A percentile compares a stretch with the other conserved stretches of the same genome.
phyloP scores from a whole-genome alignment of 2,329 filamentous ascomycete genomes.

The Incumbomyces delicatus region DNA sequence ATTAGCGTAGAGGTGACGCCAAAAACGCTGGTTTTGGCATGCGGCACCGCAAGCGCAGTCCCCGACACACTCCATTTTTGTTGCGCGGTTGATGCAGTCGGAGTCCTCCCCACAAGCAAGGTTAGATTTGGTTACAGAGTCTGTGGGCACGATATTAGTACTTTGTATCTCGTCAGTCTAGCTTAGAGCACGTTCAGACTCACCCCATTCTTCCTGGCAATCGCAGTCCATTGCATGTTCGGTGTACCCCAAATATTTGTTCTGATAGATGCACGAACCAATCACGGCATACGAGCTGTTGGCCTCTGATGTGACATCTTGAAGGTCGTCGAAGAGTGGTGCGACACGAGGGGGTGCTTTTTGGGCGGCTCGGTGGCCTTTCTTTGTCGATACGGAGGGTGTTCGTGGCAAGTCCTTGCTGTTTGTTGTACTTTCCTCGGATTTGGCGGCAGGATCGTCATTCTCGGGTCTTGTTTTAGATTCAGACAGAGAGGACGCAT shows the following conservation, averaged over 20 bases:
- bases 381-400: constrained; percentile 58
- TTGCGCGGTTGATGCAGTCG: constrained; percentile 96
- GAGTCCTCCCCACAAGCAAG: constrained; percentile 89
- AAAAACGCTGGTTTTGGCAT: constrained; percentile 93
- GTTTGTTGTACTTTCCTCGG: constrained; percentile 41
- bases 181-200: constrained; percentile 30
- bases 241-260: constrained; percentile 81
- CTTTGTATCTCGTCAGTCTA: constrained; percentile 7
- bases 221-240: constrained; percentile 94
- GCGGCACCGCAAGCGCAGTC: constrained; percentile 78
- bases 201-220: constrained; percentile 90
- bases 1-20: constrained; percentile 76
- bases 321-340: constrained; percentile 61
- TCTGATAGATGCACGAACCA: constrained; percentile 76
- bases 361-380: constrained; percentile 62
- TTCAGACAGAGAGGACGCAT: constrained; percentile 16
- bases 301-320: constrained; percentile 69
- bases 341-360: constrained; percentile 56
- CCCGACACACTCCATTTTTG: constrained; percentile 89
- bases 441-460: constrained; percentile 21
- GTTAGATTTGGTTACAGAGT: constrained; percentile 49
- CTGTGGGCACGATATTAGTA: constrained; percentile 33
- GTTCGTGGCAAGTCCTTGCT: constrained; percentile 44
- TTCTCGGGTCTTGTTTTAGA: constrained; percentile 10
- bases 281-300: constrained; percentile 70